Conservation (phyloP, 805 yeast genomes). For the Hanseniaspora lachancei region DNA sequence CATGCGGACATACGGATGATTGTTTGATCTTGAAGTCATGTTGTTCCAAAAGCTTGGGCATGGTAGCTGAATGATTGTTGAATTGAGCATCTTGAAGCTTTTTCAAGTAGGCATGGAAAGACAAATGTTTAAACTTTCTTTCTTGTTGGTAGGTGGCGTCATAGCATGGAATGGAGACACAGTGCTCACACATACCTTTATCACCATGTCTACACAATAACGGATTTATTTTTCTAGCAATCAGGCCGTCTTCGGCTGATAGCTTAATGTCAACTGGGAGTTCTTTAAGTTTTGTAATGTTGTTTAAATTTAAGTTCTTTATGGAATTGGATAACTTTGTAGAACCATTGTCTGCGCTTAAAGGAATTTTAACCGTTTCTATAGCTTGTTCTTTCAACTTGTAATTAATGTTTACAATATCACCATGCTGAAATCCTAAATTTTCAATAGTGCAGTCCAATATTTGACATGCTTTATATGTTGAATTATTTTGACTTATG, state of each 20-base stretch:
- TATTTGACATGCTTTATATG: conserved; percentile 14
- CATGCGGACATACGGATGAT: conserved; percentile 49
- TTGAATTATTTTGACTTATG: background rate
- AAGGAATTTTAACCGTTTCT: background rate
- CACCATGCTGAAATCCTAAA: conserved; percentile 49
- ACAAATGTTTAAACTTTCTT: conserved; percentile 70
- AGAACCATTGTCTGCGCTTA: conserved; percentile 5
- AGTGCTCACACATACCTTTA: conserved; percentile 95
- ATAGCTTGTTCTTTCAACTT: conserved; percentile 13
- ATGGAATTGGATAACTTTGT: conserved; percentile 14
- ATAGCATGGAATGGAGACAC: conserved; percentile 93
- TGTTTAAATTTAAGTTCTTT: conserved; percentile 13
- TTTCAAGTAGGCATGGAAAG: conserved; percentile 72
- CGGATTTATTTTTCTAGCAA: conserved; percentile 34
- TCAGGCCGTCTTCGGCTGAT: conserved; percentile 58
- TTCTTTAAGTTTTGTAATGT: conserved; percentile 32
- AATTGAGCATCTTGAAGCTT: conserved; percentile 49
- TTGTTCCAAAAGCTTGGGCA: conserved; percentile 66
- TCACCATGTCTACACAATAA: conserved; percentile 75
- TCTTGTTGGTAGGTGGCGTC: conserved; percentile 63
- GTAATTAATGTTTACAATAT: conserved; percentile 38
- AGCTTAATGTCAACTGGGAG: conserved; percentile 52
- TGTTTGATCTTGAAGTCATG: conserved; percentile 53
- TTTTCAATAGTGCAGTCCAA: conserved; percentile 26
- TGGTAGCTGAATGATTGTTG: conserved; percentile 47